Conservation (phyloP, 2,329 filamentous ascomycete genomes). For the Aspergillus latus region DNA sequence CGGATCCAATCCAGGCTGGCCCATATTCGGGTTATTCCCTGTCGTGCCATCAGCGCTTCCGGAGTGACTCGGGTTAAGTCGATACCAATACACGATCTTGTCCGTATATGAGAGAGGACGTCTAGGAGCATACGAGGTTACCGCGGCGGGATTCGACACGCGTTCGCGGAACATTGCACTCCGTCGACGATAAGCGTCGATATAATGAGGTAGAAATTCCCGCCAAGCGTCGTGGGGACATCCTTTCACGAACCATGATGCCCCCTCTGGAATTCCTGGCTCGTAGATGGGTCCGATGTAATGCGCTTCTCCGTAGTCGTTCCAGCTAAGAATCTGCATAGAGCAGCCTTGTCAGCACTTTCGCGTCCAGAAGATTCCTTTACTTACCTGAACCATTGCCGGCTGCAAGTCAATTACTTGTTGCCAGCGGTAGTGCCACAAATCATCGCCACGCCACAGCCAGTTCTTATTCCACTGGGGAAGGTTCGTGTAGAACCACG, state of each 20-base stretch:
- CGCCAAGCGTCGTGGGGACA: slow-evolving; percentile 32
- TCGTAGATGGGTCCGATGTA: slow-evolving; percentile 55
- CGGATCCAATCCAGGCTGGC: slow-evolving; percentile 30
- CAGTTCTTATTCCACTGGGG: slow-evolving; percentile 60
- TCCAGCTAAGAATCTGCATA: slow-evolving; percentile 58
- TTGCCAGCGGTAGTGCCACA: slow-evolving; percentile 62
- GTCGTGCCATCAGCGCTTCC: slow-evolving; percentile 34
- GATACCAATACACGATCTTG: slow-evolving; percentile 38
- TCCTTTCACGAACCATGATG: slow-evolving; percentile 31
- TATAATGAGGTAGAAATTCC: slow-evolving; percentile 34
- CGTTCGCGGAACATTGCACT: slow-evolving; percentile 5
- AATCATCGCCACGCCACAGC: slow-evolving; percentile 61
- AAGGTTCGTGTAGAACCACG: slow-evolving; percentile 60
- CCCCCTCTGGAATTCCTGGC: slow-evolving; percentile 51
- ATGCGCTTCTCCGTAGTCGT: slow-evolving; percentile 61
- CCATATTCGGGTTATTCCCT: slow-evolving; percentile 33
- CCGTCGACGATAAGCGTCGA: slow-evolving; percentile 34
- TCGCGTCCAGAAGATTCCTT: not conserved
- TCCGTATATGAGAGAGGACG: slow-evolving; percentile 24
- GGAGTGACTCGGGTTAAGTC: slow-evolving; percentile 31
- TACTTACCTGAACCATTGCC: slow-evolving; percentile 46
- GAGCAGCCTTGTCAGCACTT: not conserved
- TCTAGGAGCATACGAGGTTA: slow-evolving; percentile 37
- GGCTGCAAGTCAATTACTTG: slow-evolving; percentile 53
- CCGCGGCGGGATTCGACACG: slow-evolving; percentile 15